These are phyloP conservation scores for Miamiensis avidus DNA, from an alignment of 169 alveolate species.

Conservation along the genomic window DNA sequence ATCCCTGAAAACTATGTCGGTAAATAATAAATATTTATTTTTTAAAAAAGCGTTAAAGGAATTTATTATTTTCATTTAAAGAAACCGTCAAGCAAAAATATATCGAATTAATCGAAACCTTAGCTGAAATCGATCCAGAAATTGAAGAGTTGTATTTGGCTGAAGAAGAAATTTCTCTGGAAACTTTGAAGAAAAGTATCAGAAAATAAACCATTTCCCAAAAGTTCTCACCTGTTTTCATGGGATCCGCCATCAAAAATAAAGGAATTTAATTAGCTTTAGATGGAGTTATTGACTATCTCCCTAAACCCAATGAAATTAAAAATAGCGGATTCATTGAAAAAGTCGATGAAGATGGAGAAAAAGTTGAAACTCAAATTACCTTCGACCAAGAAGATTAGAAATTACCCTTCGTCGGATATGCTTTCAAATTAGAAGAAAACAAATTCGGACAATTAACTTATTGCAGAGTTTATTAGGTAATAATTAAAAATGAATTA, in stretches of 20 bases:
- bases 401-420: conserved; percentile 91
- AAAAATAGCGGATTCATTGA: conserved; percentile 53
- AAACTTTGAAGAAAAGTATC: conserved; percentile 58
- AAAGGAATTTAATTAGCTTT: conserved; percentile 94
- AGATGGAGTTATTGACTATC: conserved; percentile 92
- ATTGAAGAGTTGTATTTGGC: conserved; percentile 91
- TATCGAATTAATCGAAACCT: conserved; percentile 75
- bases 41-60: no score
- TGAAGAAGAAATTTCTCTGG: conserved; percentile 64
- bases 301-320: conserved; percentile 90
- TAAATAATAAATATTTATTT: no score
- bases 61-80: not conserved
- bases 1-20: conserved; percentile 74
- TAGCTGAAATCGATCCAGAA: conserved; percentile 94
- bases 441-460: conserved; percentile 90
- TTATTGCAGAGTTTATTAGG: conserved; percentile 90
- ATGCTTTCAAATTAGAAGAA: conserved; percentile 94
- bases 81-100: conserved; percentile 56
- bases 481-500: no score
- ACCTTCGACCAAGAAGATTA: conserved; percentile 63
- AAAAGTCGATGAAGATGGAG: conserved; percentile 59
- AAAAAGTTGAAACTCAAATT: conserved; percentile 35
- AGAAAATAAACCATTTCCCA: conserved; percentile 76
- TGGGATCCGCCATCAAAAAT: conserved; percentile 96
- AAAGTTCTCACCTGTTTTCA: conserved; percentile 88